Conservation (phyloP, 2,329 filamentous ascomycete species). For the Chrysosphaeria jannelii region DNA sequence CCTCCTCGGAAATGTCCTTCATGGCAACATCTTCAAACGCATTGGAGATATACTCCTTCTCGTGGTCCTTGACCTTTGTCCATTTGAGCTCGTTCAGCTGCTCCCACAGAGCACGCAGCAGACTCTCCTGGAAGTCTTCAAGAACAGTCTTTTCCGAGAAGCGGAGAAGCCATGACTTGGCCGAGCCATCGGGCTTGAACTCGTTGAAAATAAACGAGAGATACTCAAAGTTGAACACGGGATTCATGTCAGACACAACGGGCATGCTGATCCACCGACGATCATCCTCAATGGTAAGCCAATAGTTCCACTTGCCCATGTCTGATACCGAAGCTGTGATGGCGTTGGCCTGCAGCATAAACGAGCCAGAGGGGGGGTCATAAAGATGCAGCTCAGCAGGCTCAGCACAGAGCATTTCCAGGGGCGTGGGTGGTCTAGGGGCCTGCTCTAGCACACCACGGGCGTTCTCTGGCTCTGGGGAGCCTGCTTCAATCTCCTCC, state of each 20-base stretch:
- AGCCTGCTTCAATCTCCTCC: neutral
- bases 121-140: slow-evolving; percentile 69
- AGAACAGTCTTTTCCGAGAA: slow-evolving; percentile 62
- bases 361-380: slow-evolving; percentile 65
- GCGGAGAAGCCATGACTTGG: slow-evolving; percentile 81
- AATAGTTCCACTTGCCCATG: slow-evolving; percentile 78
- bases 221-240: slow-evolving; percentile 96
- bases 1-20: slow-evolving; percentile 37
- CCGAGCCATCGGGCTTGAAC: slow-evolving; percentile 61
- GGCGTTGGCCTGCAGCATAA: slow-evolving; percentile 45
- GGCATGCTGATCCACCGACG: slow-evolving; percentile 68
- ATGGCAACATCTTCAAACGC: slow-evolving; percentile 85
- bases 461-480: slow-evolving; percentile 15
- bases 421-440: slow-evolving; percentile 40
- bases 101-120: slow-evolving; percentile 93
- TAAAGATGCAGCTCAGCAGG: slow-evolving; percentile 74
- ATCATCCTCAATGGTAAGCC: slow-evolving; percentile 59
- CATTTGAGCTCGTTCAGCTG: slow-evolving; percentile 85
- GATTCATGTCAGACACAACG: slow-evolving; percentile 74
- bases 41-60: slow-evolving; percentile 80
- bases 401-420: slow-evolving; percentile 46
- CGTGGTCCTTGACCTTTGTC: slow-evolving; percentile 72
- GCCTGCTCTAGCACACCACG: too few species aligned
- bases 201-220: slow-evolving; percentile 99
- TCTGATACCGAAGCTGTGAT: slow-evolving; percentile 62